These are phyloP conservation scores for Sinapis alba DNA, from an alignment of 441 rosid genomes.

Conservation along the genomic window DNA sequence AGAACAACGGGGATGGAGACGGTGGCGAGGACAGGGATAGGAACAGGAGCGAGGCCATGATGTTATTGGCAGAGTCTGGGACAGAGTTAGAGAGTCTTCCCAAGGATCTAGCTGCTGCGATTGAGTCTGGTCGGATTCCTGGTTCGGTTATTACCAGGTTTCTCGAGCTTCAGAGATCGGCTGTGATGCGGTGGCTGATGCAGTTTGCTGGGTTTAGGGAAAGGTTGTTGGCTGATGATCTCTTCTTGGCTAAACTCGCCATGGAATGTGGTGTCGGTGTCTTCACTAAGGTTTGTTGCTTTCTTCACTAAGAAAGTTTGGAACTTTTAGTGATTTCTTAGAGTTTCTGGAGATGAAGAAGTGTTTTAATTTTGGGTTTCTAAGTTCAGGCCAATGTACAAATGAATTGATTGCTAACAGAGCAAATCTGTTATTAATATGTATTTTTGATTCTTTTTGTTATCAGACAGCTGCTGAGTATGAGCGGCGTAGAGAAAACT, in stretches of 20 bases:
- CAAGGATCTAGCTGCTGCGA: slow-evolving; percentile 78
- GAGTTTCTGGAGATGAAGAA: not conserved
- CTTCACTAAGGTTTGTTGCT: slow-evolving; percentile 77
- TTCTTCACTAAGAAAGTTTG: not conserved
- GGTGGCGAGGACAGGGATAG: slow-evolving; percentile 53
- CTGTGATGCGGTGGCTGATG: slow-evolving; percentile 76
- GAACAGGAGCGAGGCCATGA: slow-evolving; percentile 68
- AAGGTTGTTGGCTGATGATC: slow-evolving; percentile 91
- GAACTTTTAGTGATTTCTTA: not conserved
- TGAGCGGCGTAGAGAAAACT: slow-evolving; percentile 87
- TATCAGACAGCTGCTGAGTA: slow-evolving; percentile 90
- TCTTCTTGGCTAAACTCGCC: slow-evolving; percentile 80
- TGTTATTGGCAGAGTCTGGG: slow-evolving; percentile 62
- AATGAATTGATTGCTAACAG: not conserved
- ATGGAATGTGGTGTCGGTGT: slow-evolving; percentile 97
- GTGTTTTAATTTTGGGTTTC: not conserved
- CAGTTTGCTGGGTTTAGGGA: slow-evolving; percentile 88
- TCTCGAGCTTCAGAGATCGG: slow-evolving; percentile 70
- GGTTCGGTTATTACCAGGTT: slow-evolving; percentile 71
- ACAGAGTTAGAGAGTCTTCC: slow-evolving; percentile 70
- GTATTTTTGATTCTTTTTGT: not conserved
- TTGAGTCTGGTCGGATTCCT: slow-evolving; percentile 77
- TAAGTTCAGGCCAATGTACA: not conserved
- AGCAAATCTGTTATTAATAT: not conserved
- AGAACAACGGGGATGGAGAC: slow-evolving; percentile 39